Conservation (phyloP, 768 basidiomycete species). For the Dictyophora rubrovolvata region DNA sequence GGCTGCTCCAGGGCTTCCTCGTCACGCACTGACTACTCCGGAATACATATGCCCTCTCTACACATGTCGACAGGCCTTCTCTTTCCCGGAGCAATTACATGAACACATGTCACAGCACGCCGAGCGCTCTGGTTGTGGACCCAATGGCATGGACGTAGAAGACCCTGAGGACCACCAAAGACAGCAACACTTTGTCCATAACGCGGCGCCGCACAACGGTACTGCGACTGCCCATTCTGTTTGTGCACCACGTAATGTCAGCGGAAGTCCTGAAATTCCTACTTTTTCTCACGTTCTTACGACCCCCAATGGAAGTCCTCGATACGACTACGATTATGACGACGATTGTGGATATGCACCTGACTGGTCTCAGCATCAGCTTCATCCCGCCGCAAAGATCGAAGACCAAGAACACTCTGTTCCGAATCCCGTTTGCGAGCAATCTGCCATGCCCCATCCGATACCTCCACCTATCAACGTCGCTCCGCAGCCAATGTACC, state of each 20-base stretch:
- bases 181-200: background rate
- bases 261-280: conserved; percentile 16
- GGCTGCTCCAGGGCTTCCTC: background rate
- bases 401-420: background rate
- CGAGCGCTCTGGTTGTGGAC: background rate
- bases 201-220: too few species aligned
- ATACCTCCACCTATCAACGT: too few species aligned
- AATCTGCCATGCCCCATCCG: background rate
- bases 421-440: background rate
- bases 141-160: background rate
- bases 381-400: background rate
- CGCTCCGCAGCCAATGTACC: background rate
- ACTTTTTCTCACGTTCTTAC: conserved; percentile 10
- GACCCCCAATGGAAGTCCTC: conserved; percentile 4
- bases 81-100: background rate
- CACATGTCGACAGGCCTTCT: background rate
- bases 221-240: background rate
- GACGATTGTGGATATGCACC: background rate
- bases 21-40: background rate
- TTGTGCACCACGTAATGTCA: conserved; percentile 5
- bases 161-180: background rate
- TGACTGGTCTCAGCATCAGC: background rate
- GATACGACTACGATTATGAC: background rate
- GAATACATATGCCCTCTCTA: background rate
- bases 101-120: background rate